Evolutionary conservation across 768 basidiomycete genomes (phyloP).

Genomic region (Favolaschia claudopus): DNA sequence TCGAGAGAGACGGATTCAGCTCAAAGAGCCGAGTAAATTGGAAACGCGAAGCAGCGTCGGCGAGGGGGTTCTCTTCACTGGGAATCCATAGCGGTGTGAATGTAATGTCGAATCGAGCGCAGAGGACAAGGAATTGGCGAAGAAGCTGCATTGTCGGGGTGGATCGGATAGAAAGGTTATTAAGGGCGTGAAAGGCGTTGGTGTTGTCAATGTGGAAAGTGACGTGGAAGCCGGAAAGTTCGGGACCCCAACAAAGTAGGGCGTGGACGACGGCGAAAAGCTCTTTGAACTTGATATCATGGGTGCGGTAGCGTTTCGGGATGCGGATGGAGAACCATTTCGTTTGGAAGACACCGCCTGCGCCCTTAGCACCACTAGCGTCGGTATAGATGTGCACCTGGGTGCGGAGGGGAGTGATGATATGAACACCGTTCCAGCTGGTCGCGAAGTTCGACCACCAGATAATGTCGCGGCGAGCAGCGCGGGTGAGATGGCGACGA

Average conservation of each 20-base stretch:
- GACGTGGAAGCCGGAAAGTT: constrained; percentile 25
- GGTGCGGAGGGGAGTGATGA: constrained; percentile 3
- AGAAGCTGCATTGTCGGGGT: too few species aligned
- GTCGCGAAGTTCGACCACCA: constrained; percentile 27
- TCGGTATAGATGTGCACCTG: constrained; percentile 31
- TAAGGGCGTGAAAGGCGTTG: constrained; percentile 10
- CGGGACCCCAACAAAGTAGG: constrained; percentile 26
- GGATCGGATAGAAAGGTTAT: too few species aligned
- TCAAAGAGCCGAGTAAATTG: too few species aligned
- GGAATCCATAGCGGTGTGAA: too few species aligned
- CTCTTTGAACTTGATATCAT: constrained; percentile 38
- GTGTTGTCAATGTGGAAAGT: constrained; percentile 34
- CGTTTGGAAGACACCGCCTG: constrained; percentile 25
- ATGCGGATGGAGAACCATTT: constrained; percentile 30
- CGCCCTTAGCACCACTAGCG: constrained; percentile 32
- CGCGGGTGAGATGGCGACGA: constrained; percentile 23
- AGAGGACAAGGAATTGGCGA: too few species aligned
- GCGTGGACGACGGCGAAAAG: constrained; percentile 33
- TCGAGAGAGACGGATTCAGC: too few species aligned
- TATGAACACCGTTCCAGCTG: constrained; percentile 22
- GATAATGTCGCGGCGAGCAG: constrained; percentile 22
- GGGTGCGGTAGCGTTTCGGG: constrained; percentile 23
- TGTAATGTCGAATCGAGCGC: too few species aligned
- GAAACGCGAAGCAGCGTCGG: too few species aligned
- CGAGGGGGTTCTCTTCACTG: too few species aligned